Conservation (phyloP, 164 flowering plant species). For the Liquidambar formosana region DNA sequence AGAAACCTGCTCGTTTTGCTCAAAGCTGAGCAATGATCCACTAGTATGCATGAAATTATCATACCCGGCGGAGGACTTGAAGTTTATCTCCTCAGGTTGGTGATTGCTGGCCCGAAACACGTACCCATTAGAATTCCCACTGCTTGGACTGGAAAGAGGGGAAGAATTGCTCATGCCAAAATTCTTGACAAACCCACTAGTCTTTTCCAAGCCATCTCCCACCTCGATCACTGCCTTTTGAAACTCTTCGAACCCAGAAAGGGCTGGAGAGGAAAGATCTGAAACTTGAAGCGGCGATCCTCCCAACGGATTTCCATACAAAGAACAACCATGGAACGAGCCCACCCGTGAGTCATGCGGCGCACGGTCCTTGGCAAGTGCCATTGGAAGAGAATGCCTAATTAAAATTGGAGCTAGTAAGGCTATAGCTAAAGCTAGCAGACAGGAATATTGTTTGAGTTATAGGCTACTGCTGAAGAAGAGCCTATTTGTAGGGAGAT, state of each 20-base stretch:
- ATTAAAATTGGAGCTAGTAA: not conserved
- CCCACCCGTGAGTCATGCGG: constrained; percentile 17
- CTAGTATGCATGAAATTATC: constrained; percentile 23
- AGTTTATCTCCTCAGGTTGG: constrained; percentile 35
- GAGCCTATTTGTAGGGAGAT: constrained; percentile 8
- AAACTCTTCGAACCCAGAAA: constrained; percentile 12
- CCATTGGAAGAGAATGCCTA: constrained; percentile 29
- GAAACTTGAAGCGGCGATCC: constrained; percentile 10
- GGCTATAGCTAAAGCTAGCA: not conserved
- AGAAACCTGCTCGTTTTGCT: constrained; percentile 25
- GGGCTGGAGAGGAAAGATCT: constrained; percentile 21
- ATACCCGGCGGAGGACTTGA: constrained; percentile 34
- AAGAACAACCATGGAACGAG: constrained; percentile 22
- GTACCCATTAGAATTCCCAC: constrained; percentile 24
- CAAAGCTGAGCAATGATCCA: constrained; percentile 61
- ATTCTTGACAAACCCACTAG: constrained; percentile 15
- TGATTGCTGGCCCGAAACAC: constrained; percentile 15
- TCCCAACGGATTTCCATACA: constrained; percentile 22
- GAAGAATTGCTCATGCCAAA: constrained; percentile 26
- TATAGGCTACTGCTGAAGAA: not conserved
- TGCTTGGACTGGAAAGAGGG: constrained; percentile 35
- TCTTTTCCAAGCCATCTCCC: constrained; percentile 24
- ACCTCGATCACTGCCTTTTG: constrained; percentile 15
- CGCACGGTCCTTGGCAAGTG: constrained; percentile 40
- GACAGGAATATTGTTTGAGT: too few species aligned